These are phyloP conservation scores for Russula compacta DNA, from an alignment of 768 basidiomycete genomes.

Conservation along the genomic window DNA sequence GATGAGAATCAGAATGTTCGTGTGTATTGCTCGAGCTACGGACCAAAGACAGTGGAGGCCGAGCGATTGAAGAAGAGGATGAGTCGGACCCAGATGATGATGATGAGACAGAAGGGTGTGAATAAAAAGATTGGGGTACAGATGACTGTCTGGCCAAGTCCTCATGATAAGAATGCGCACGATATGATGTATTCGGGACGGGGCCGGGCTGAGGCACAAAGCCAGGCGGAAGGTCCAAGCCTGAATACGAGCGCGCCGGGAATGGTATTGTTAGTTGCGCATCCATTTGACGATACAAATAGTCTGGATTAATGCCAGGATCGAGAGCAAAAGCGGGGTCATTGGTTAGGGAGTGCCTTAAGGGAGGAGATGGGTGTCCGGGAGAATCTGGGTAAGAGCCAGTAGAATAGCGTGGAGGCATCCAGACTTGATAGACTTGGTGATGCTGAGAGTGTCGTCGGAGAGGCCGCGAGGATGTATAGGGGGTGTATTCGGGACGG, in stretches of 20 bases:
- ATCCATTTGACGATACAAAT: slow-evolving; percentile 7
- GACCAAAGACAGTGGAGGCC: not conserved
- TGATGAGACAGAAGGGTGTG: not conserved
- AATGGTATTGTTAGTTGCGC: not conserved
- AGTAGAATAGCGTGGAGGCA: slow-evolving; percentile 1
- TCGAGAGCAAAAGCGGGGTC: slow-evolving; percentile 31
- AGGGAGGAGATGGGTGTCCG: not conserved
- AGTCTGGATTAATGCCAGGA: slow-evolving; percentile 26
- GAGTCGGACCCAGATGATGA: slow-evolving; percentile 11
- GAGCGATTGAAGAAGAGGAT: not conserved
- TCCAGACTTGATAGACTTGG: slow-evolving; percentile 10
- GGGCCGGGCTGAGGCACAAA: slow-evolving; percentile 9
- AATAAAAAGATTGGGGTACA: slow-evolving; percentile 1
- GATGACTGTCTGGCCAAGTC: not conserved
- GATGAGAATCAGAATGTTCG: not conserved
- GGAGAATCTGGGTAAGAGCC: slow-evolving; percentile 11
- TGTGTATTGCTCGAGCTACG: not conserved
- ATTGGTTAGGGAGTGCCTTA: slow-evolving; percentile 6
- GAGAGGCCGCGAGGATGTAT: not conserved
- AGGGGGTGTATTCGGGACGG: not conserved
- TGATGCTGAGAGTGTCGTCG: slow-evolving; percentile 1
- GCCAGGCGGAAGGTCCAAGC: slow-evolving; percentile 7
- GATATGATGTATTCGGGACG: not conserved
- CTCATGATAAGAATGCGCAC: slow-evolving; percentile 8
- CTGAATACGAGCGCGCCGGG: slow-evolving; percentile 3